phyloP scores from a whole-genome alignment of 768 basidiomycete species.

The Tricholoma furcatifolium region DNA sequence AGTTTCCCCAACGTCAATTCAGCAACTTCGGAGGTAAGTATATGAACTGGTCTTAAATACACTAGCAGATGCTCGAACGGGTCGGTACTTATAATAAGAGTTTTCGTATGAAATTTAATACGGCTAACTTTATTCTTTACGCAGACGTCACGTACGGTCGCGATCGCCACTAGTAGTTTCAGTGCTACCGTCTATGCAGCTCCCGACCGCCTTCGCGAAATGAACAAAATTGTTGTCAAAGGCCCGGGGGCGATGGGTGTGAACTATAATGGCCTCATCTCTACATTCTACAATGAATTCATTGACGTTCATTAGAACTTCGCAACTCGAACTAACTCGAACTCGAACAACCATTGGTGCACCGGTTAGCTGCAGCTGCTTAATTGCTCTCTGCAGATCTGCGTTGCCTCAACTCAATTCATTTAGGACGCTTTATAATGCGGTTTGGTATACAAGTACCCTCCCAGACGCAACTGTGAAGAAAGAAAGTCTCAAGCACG shows the following conservation, averaged over 20 bases:
- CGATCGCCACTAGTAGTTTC: no score
- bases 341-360: constrained; percentile 8
- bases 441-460: background rate
- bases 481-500: background rate
- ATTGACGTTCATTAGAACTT: background rate
- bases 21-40: background rate
- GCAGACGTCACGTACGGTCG: constrained; percentile 5
- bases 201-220: constrained; percentile 2
- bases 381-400: background rate
- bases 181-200: constrained; percentile 2
- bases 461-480: background rate
- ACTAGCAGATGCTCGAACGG: constrained; percentile 12
- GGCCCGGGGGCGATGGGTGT: constrained; percentile 6
- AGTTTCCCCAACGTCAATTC: constrained; percentile 6
- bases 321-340: background rate
- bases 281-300: background rate
- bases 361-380: constrained; percentile 5
- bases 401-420: background rate
- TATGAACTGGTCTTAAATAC: constrained; percentile 10
- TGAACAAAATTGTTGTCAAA: constrained; percentile 14
- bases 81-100: background rate
- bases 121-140: background rate
- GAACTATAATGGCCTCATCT: background rate
- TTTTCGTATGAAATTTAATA: background rate
- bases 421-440: constrained; percentile 6